Conservation (phyloP, 176 grass and related monocot genomes). For the Ananas comosus region DNA sequence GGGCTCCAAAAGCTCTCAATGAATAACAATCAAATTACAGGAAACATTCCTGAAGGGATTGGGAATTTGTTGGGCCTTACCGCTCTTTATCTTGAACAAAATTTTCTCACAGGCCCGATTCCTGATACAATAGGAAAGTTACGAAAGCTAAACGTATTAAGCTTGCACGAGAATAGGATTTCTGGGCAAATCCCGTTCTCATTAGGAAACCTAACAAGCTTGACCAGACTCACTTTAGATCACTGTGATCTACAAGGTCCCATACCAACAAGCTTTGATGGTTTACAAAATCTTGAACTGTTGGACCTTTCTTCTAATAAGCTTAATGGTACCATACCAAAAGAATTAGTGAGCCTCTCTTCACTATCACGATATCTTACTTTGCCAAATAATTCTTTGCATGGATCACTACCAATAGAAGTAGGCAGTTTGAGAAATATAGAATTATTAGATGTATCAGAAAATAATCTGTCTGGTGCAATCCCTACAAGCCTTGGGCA, state of each 20-base stretch:
- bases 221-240: constrained; percentile 18
- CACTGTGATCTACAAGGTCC: constrained; percentile 5
- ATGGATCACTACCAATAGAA: constrained; percentile 17
- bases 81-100: not conserved
- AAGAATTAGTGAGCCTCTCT: constrained; percentile 17
- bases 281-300: not conserved
- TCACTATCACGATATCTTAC: constrained; percentile 7
- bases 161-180: not conserved
- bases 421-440: constrained; percentile 22
- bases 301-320: constrained; percentile 4
- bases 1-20: not conserved
- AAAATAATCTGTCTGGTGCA: constrained; percentile 23
- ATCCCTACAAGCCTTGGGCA: constrained; percentile 32
- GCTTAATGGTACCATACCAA: constrained; percentile 18
- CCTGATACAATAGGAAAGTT: constrained; percentile 27
- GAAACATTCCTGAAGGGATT: constrained; percentile 17
- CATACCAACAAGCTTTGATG: constrained; percentile 28
- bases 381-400: constrained; percentile 17
- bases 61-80: constrained; percentile 14
- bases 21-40: constrained; percentile 1
- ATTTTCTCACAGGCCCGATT: constrained; percentile 22
- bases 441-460: not conserved
- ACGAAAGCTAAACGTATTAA: constrained; percentile 1
- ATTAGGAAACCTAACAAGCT: constrained; percentile 26
- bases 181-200: not conserved